These are phyloP conservation scores for Podospora conica DNA, from an alignment of 495 filamentous ascomycete species.

Conservation along the genomic window DNA sequence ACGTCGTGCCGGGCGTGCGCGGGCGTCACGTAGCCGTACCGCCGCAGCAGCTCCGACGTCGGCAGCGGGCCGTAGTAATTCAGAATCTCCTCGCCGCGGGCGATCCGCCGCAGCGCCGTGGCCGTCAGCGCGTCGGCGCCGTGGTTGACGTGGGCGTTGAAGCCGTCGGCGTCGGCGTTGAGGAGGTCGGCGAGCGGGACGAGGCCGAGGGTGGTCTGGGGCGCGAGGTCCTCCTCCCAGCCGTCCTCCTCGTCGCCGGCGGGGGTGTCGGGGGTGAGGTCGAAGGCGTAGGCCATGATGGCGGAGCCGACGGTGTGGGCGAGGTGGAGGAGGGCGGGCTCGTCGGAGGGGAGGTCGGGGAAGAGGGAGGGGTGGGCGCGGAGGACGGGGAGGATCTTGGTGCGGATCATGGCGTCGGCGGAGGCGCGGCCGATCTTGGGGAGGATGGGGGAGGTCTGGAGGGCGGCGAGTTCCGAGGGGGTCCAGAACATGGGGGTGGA, in stretches of 20 bases:
- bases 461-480: conserved; percentile 57
- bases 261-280: conserved; percentile 53
- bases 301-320: conserved; percentile 75
- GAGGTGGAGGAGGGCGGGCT: conserved; percentile 53
- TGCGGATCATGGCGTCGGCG: conserved; percentile 62
- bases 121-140: conserved; percentile 59
- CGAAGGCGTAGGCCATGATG: conserved; percentile 95
- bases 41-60: conserved; percentile 71
- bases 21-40: conserved; percentile 82
- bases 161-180: conserved; percentile 75
- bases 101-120: conserved; percentile 59
- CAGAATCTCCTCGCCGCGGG: conserved; percentile 70
- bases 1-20: conserved; percentile 77
- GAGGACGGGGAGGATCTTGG: conserved; percentile 56
- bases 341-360: conserved; percentile 35
- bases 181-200: conserved; percentile 88
- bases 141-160: conserved; percentile 73
- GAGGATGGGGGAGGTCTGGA: conserved; percentile 71
- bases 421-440: conserved; percentile 70
- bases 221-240: conserved; percentile 63
- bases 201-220: conserved; percentile 66
- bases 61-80: conserved; percentile 89
- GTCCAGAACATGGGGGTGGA: conserved; percentile 93
- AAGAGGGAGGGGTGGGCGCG: conserved; percentile 38
- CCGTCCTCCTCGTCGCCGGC: conserved; percentile 52